Evolutionary conservation across 2,329 filamentous ascomycete genomes (phyloP), one percentile per base, ranked within the genome.

Genomic region (Alternaria triticina): DNA sequence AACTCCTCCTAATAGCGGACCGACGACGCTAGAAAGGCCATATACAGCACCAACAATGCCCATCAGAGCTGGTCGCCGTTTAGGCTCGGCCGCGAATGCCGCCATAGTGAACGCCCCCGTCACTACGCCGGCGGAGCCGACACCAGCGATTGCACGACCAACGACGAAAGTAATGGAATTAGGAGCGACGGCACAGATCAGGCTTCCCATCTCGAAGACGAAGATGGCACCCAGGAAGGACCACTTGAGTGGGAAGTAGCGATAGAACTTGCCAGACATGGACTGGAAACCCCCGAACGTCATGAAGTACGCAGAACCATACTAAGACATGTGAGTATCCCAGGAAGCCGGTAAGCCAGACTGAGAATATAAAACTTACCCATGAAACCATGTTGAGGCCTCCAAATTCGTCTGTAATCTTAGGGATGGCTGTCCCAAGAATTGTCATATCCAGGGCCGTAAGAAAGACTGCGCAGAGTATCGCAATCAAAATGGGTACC

Each of bases 191-290:
- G 52, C 87, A 67, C 86, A 88, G 13, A 89, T 71, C 9, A 85
- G 67, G 1, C 84, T 87, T 2, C 87, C 87, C 8, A 88, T 15
- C 67, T 88, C 85, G 66, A 89, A 89, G 62, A 87, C 54, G 60
- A 74, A 65, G 43, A 80, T 78, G 5, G 72, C 49, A 2, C 68
- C 50, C 11, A 82, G 57, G 61, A 80, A 83, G 17, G 70, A 70
- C 15, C 61, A 69, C 65, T 83, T 83, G 10, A 79, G 72, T 5
- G 75, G 70, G 63, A 81, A 82, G 69, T 81, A 84, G 43, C 80
- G 83, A 72, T 83, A 86, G 3, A 80, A 69, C 57, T 83, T 82
- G 4, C 85, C 85, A 64, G 79, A 81, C 0, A 79, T 74, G 2
- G 82, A 79, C 57, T 86, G 83, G 57, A 85, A 82, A 7, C 76